Base-by-base conservation (phyloP, 2,329 filamentous ascomycete genomes). In the Fusarium sp. region DNA sequence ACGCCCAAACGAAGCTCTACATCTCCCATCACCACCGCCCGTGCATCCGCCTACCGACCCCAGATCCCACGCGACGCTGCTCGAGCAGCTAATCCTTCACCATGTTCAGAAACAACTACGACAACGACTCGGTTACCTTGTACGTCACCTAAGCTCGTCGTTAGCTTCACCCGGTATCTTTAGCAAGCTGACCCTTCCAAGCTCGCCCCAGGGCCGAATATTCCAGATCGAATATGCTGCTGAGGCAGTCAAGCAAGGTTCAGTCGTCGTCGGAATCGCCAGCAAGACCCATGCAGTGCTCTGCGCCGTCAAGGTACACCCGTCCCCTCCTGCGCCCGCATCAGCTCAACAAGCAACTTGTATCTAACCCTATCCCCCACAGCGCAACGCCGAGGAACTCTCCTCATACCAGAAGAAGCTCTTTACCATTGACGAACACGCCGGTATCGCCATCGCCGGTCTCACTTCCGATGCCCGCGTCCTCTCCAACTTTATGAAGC, bases 41-140 rank as follows among this genome's bases (percentile, higher is more conserved):
- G 46, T 64, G 16, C 53, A 57, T 31, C 38, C 44, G 5, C 34
- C 49, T 29, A 54, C 56, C 69, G 62, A 69, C 33, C 42, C 46
- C 46, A 40, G 58, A 56, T 38, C 16, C 7, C 50, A 49, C 56
- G 58, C 70, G 58, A 74, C 54, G 68, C 69, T 74, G 70, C 68
- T 66, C 50, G 58, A 68, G 68, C 71, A 66, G 69, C 64, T 61
- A 8, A 58, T 61, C 57, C 46, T 64, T 53, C 71, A 69, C 78
- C 78, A 98, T 99, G 96, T 99, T 99, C 85, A 89, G 96, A 84
- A 99, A 99, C 87, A 98, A 98, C 84, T 99, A 99, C 87, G 96
- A 99, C 86, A 99, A 99, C 89, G 96, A 99, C 83, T 97, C 95
- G 70, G 94, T 98, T 84, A 99, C 96, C 84, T 99, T 98, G 93